Conservation (phyloP, 305 asterid genomes). For the Salvia sclarea region DNA sequence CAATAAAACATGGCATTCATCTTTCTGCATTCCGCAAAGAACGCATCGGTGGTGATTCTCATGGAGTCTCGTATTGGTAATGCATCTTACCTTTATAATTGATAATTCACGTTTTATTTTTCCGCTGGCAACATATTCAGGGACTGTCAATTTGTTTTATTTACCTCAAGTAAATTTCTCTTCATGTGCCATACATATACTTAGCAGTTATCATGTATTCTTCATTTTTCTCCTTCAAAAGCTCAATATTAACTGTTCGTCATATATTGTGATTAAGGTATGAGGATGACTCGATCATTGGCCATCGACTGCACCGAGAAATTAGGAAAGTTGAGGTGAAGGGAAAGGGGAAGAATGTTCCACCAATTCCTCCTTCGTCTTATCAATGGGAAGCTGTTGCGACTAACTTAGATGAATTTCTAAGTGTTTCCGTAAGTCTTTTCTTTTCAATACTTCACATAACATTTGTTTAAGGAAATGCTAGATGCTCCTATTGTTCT, state of each 20-base stretch:
- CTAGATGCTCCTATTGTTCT: constrained; percentile 1
- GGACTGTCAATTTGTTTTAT: not conserved
- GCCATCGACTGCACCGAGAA: constrained; percentile 93
- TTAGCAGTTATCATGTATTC: constrained; percentile 16
- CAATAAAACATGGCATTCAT: constrained; percentile 73
- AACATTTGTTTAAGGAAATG: constrained; percentile 13
- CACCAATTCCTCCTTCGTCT: constrained; percentile 76
- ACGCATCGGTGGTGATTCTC: constrained; percentile 92
- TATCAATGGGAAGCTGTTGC: constrained; percentile 98
- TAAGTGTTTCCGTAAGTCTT: constrained; percentile 80
- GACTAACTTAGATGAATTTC: constrained; percentile 88
- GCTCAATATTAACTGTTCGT: constrained; percentile 9
- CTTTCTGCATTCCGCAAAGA: constrained; percentile 83
- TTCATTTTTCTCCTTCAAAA: constrained; percentile 25
- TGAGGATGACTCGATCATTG: constrained; percentile 85
- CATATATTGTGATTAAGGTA: constrained; percentile 55
- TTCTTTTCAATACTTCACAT: constrained; percentile 20
- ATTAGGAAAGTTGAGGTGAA: constrained; percentile 84
- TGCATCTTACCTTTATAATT: constrained; percentile 10
- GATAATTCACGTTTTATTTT: constrained; percentile 15
- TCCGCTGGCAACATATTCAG: constrained; percentile 3
- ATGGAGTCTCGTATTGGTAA: constrained; percentile 94
- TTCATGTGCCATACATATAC: constrained; percentile 23
- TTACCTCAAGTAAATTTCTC: constrained; percentile 7
- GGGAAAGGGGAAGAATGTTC: constrained; percentile 78